A percentile compares a stretch with the other conserved stretches of the same genome.
Conservation (phyloP, 495 filamentous ascomycete genomes). For the Aspergillus funiculosus region DNA sequence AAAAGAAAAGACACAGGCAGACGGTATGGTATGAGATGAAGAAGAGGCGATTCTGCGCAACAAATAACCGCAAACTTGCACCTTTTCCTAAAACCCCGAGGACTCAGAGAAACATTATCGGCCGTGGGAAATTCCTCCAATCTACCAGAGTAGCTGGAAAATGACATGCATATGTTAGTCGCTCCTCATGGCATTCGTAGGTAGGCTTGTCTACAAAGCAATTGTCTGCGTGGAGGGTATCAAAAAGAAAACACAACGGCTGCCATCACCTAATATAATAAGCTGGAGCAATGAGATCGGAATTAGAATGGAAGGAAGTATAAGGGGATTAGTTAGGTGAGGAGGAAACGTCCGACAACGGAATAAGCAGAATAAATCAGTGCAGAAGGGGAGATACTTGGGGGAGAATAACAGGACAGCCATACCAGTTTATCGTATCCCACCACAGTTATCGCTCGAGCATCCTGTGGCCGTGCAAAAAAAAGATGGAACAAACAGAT, state of each 20-base stretch:
- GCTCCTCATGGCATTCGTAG: background rate
- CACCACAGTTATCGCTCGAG: constrained; percentile 11
- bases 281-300: background rate
- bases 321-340: background rate
- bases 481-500: constrained; percentile 13
- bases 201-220: constrained; percentile 13
- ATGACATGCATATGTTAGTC: constrained; percentile 18
- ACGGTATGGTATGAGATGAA: too few relatives aligned
- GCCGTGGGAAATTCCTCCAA: constrained; percentile 8
- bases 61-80: too few relatives aligned
- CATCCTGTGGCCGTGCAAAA: constrained; percentile 11
- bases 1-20: too few relatives aligned
- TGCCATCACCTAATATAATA: constrained; percentile 4
- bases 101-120: constrained; percentile 4
- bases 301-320: background rate
- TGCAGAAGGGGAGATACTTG: background rate
- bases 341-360: constrained; percentile 8
- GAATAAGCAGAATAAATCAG: constrained; percentile 5
- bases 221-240: constrained; percentile 11
- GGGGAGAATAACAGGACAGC: constrained; percentile 1
- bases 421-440: constrained; percentile 11
- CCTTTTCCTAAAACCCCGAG: background rate
- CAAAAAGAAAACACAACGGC: constrained; percentile 13
- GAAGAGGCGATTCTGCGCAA: too few relatives aligned
- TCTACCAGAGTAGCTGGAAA: constrained; percentile 7